Conservation (phyloP, 306 rosid genomes). For the Nissolia schottii region DNA sequence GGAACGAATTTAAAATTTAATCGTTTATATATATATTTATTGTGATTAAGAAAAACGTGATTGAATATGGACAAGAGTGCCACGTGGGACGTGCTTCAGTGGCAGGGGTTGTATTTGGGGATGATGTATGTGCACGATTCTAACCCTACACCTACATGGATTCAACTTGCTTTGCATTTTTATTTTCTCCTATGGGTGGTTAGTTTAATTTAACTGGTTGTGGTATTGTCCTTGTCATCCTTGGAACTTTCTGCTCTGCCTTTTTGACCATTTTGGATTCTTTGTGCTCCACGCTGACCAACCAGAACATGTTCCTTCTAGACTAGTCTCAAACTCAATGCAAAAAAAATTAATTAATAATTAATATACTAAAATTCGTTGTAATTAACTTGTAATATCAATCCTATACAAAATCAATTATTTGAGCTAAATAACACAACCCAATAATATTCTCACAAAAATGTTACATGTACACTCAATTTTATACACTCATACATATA, state of each 20-base stretch:
- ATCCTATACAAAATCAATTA: background rate
- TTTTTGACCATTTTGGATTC: constrained; percentile 22
- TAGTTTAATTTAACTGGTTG: background rate
- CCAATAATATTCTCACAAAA: background rate
- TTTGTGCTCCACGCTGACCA: background rate
- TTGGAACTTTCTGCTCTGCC: background rate
- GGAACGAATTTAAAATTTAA: too few relatives aligned
- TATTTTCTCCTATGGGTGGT: background rate
- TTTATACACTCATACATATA: too few relatives aligned
- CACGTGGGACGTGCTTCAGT: constrained; percentile 1
- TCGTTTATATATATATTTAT: too few relatives aligned
- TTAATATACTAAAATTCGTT: too few relatives aligned
- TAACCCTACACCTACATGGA: background rate
- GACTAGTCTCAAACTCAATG: background rate
- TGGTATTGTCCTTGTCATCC: constrained; percentile 10
- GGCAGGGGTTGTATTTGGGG: background rate
- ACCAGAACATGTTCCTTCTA: background rate
- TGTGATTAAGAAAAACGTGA: constrained; percentile 3
- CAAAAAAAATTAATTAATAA: too few relatives aligned
- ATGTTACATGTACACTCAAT: too few relatives aligned
- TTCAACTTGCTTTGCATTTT: background rate
- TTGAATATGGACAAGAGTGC: constrained; percentile 6
- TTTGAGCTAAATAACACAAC: background rate
- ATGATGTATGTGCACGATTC: too few relatives aligned
- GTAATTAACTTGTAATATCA: too few relatives aligned